phyloP scores from a whole-genome alignment of 805 yeast genomes.

The Isabelozyma gotoi region DNA sequence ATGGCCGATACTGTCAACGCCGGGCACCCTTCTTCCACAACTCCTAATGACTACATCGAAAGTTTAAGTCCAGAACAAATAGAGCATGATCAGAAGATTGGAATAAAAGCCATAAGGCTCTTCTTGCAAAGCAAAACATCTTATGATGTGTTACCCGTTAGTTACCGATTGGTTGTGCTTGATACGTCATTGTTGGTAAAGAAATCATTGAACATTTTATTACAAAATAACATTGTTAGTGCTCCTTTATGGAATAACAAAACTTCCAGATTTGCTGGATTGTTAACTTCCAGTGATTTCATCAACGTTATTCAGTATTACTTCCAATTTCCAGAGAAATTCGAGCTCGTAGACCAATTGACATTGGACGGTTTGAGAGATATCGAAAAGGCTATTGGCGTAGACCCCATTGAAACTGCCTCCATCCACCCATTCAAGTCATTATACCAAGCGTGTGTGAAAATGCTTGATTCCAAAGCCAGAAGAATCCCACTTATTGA shows the following conservation, averaged over 20 bases:
- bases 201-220: slow-evolving; percentile 81
- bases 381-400: slow-evolving; percentile 85
- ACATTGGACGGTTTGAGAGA: slow-evolving; percentile 83
- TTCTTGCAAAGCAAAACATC: slow-evolving; percentile 90
- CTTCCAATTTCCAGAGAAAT: slow-evolving; percentile 83
- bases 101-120: slow-evolving; percentile 76
- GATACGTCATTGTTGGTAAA: slow-evolving; percentile 90
- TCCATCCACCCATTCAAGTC: slow-evolving; percentile 90
- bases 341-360: slow-evolving; percentile 81
- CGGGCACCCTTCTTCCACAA: slow-evolving; percentile 11
- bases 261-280: slow-evolving; percentile 87
- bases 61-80: slow-evolving; percentile 41
- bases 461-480: slow-evolving; percentile 85
- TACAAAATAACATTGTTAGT: slow-evolving; percentile 91
- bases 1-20: slow-evolving; percentile 2
- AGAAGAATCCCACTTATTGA: slow-evolving; percentile 94
- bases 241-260: slow-evolving; percentile 97
- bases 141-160: slow-evolving; percentile 94
- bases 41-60: slow-evolving; percentile 44
- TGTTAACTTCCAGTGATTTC: slow-evolving; percentile 87
- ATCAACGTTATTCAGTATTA: slow-evolving; percentile 94
- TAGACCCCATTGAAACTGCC: slow-evolving; percentile 78
- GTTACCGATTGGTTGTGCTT: slow-evolving; percentile 86
- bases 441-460: slow-evolving; percentile 87
- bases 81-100: slow-evolving; percentile 66